Percentiles rank a stretch among this genome's conserved stretches.
Conservation (phyloP, 2,329 filamentous ascomycete genomes). For the Ophiostoma perfectum region DNA sequence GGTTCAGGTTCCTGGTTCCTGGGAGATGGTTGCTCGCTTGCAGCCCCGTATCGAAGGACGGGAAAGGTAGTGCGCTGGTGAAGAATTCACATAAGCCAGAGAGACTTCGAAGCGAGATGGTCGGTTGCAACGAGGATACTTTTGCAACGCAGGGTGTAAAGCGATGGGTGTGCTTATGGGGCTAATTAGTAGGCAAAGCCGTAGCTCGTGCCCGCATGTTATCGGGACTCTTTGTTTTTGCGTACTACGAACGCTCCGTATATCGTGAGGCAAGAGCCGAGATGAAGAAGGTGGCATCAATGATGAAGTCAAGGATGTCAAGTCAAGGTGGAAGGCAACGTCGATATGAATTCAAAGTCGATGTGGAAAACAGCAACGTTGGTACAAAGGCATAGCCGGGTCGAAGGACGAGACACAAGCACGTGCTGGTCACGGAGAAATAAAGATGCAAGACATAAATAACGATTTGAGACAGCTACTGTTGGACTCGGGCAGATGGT, state of each 20-base stretch:
- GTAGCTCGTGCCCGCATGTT: no score
- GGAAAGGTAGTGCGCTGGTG: neutral
- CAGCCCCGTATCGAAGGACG: neutral
- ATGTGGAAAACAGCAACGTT: neutral
- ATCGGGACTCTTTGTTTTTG: no score
- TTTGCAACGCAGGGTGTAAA: neutral
- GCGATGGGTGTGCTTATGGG: neutral
- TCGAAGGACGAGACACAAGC: neutral
- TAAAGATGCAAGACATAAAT: neutral
- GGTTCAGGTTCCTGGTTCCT: neutral
- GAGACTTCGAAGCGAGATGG: slow-evolving; percentile 1
- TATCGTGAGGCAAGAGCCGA: neutral
- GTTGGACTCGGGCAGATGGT: neutral
- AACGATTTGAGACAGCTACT: neutral
- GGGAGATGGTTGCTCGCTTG: neutral
- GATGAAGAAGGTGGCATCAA: neutral
- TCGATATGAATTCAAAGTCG: neutral
- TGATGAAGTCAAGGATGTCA: neutral
- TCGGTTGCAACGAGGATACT: neutral
- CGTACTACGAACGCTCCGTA: no score
- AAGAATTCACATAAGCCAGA: neutral
- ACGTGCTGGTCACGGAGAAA: neutral
- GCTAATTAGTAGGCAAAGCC: no score
- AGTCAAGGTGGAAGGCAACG: neutral
- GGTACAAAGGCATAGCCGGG: neutral